Conservation (phyloP, 257 asterid species). For the Marsdenia floribunda region DNA sequence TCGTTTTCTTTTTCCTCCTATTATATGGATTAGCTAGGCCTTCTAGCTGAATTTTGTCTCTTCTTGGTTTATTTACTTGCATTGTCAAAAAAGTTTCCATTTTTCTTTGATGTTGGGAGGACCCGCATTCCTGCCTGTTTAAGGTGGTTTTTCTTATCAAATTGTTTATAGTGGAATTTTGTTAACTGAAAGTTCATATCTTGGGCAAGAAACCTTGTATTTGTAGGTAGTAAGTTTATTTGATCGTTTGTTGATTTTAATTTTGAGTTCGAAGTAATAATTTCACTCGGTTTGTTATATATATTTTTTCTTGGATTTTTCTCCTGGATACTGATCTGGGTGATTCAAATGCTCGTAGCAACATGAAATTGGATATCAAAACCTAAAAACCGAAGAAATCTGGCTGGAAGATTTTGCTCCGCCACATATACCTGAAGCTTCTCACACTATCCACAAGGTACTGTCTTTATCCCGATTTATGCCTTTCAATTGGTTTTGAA, state of each 20-base stretch:
- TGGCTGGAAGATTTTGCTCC: constrained; percentile 32
- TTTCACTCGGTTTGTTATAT: not conserved
- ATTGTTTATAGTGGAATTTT: not conserved
- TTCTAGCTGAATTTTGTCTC: not conserved
- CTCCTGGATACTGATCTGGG: constrained; percentile 23
- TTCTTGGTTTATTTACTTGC: not conserved
- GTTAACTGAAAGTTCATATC: not conserved
- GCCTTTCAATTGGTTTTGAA: not conserved
- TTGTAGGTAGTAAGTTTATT: not conserved
- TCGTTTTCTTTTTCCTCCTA: not conserved
- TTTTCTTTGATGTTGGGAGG: not conserved
- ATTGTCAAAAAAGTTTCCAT: not conserved
- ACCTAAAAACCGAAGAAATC: constrained; percentile 48
- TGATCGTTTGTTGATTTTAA: not conserved
- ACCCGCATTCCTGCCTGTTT: not conserved
- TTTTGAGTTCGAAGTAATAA: constrained; percentile 3
- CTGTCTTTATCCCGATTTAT: constrained; percentile 8
- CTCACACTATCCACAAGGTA: constrained; percentile 56
- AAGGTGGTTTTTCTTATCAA: not conserved
- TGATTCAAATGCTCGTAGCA: constrained; percentile 46
- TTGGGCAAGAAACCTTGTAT: not conserved
- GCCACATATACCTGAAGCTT: constrained; percentile 33
- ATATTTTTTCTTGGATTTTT: not conserved
- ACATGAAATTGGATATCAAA: constrained; percentile 56
- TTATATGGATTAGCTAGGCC: not conserved